Evolutionary conservation across 2,329 filamentous ascomycete genomes (phyloP).

Genomic region (Exserohilum rostratum): DNA sequence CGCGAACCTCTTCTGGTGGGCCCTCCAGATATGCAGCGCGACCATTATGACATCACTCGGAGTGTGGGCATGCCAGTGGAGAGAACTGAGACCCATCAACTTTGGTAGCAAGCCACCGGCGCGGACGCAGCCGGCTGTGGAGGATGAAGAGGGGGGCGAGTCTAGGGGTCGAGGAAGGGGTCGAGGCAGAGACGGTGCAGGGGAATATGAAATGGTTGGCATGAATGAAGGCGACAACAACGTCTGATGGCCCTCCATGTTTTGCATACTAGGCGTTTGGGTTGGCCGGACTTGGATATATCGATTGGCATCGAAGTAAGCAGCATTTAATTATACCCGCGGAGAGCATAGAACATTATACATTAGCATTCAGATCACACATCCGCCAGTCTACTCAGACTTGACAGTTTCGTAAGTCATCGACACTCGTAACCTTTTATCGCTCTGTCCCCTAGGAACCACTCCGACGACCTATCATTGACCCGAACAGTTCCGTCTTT

Average conservation of each 20-base stretch:
- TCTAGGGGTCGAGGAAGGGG: slow-evolving; percentile 49
- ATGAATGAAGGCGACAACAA: slow-evolving; percentile 49
- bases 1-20: slow-evolving; percentile 86
- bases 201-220: slow-evolving; percentile 56
- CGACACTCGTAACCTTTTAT: slow-evolving; percentile 47
- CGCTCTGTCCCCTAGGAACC: slow-evolving; percentile 41
- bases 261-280: slow-evolving; percentile 39
- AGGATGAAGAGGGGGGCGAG: slow-evolving; percentile 46
- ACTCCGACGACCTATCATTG: slow-evolving; percentile 28
- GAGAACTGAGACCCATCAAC: slow-evolving; percentile 85
- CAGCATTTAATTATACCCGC: slow-evolving; percentile 24
- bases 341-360: slow-evolving; percentile 9
- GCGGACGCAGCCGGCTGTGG: slow-evolving; percentile 29
- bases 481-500: slow-evolving; percentile 43
- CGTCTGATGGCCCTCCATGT: slow-evolving; percentile 31
- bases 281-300: slow-evolving; percentile 24
- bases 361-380: background rate
- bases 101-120: slow-evolving; percentile 68
- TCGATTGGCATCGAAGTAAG: slow-evolving; percentile 2
- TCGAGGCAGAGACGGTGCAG: slow-evolving; percentile 53
- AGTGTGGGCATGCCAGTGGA: slow-evolving; percentile 89
- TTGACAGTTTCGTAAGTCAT: slow-evolving; percentile 10
- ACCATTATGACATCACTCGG: slow-evolving; percentile 72
- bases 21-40: slow-evolving; percentile 65
- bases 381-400: background rate